phyloP scores from a whole-genome alignment of 2,329 filamentous ascomycete genomes.

The Verticillium dahliae region DNA sequence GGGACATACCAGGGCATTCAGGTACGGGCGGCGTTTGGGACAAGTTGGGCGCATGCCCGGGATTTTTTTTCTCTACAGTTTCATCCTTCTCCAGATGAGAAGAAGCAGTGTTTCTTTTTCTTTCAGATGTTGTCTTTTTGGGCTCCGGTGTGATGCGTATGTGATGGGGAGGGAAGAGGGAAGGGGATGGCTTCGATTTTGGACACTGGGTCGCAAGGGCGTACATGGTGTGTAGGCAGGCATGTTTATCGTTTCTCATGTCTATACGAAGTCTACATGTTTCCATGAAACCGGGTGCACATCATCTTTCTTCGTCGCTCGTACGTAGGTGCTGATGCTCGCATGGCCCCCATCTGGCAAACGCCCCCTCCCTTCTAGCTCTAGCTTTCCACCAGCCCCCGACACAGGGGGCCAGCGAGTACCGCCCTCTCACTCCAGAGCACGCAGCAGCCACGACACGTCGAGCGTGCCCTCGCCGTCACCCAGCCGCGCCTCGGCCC shows the following conservation, averaged over 20 bases:
- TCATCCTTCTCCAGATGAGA: neutral
- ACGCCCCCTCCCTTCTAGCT: neutral
- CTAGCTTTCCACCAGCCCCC: neutral
- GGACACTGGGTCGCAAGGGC: no score
- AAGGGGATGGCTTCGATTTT: no score
- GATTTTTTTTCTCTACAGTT: neutral
- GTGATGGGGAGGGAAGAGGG: neutral
- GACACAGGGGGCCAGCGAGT: neutral
- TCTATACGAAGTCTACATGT: neutral
- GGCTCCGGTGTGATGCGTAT: neutral
- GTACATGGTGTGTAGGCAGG: neutral
- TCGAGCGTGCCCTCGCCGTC: constrained; percentile 23
- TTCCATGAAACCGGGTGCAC: neutral
- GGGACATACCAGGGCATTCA: constrained; percentile 8
- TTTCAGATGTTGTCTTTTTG: no score
- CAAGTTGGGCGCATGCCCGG: neutral
- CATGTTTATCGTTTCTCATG: neutral
- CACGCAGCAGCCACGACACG: constrained; percentile 30
- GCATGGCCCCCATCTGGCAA: neutral
- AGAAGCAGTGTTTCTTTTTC: neutral
- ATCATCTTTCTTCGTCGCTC: neutral
- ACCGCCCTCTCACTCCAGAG: constrained; percentile 11
- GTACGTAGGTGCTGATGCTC: no score
- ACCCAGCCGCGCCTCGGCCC: neutral
- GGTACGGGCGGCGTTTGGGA: constrained; percentile 19